Evolutionary conservation across 2,329 filamentous ascomycete species (phyloP), one percentile per base, ranked within the genome.

Genomic region (Colletotrichum orbiculare): DNA sequence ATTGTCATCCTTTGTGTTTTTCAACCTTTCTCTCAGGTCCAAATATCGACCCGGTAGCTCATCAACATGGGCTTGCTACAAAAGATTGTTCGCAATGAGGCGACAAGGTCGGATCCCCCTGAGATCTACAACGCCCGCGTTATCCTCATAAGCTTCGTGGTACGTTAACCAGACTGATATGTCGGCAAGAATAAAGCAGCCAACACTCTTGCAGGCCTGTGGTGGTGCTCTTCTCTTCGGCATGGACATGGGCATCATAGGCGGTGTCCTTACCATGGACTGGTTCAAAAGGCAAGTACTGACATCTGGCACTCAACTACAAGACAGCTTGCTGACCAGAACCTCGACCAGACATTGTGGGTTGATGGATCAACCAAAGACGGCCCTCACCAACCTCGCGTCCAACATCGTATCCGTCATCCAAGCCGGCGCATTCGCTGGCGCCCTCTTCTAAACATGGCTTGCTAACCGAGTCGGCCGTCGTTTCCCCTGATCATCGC

Each of bases 71-170:
- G 58, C 9, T 42, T 73, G 41, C 61, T 73, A 34, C 69, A 69
- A 43, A 71, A 71, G 62, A 81, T 85, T 68, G 80, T 84, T 67
- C 80, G 79, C 71, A 85, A 85, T 74, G 82, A 91, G 71, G 86
- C 89, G 60, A 90, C 91, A 81, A 87, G 82, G 73, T 78, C 80
- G 56, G 89, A 92, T 72, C 89, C 89, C 12, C 82, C 83, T 13
- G 86, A 91, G 74, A 87, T 91, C 64, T 91, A 91, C 74, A 88
- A 88, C 71, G 91, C 89, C 88, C 84, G 89, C 56, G 87, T 90
- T 5, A 90, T 89, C 67, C 78, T 86, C 54, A 78, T 91, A 61
- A 88, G 89, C 25, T 87, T 83, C 67, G 89, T 88, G 49, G 81
- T 82, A 70, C 71, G 77, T 68, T 2, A 42, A 1, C 35, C 11